Evolutionary conservation across 2,329 filamentous ascomycete species (phyloP).

Genomic region (Cordyceps militaris): DNA sequence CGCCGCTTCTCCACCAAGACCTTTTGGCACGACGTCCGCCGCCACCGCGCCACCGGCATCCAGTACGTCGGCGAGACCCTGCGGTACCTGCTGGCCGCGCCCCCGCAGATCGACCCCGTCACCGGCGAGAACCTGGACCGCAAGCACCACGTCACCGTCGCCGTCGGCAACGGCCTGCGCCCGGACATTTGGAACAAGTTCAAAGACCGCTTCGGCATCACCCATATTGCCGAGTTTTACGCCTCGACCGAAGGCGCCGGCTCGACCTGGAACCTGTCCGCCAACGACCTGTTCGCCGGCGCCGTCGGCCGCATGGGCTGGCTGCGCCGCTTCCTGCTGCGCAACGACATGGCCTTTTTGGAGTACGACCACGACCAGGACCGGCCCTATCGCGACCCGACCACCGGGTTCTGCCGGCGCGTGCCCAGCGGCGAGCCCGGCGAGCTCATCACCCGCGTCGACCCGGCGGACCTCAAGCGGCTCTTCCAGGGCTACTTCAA

Average conservation of each 20-base stretch:
- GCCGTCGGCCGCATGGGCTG: slow-evolving; percentile 69
- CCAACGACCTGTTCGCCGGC: slow-evolving; percentile 66
- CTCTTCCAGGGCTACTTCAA: slow-evolving; percentile 79
- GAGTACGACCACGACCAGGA: slow-evolving; percentile 67
- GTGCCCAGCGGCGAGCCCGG: slow-evolving; percentile 58
- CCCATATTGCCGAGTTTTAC: slow-evolving; percentile 73
- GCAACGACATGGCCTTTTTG: slow-evolving; percentile 49
- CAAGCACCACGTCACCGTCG: slow-evolving; percentile 63
- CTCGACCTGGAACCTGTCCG: slow-evolving; percentile 64
- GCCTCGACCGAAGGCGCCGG: slow-evolving; percentile 66
- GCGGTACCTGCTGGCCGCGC: slow-evolving; percentile 68
- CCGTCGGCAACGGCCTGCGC: slow-evolving; percentile 78
- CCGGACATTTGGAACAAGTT: slow-evolving; percentile 82
- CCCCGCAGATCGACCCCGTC: slow-evolving; percentile 51
- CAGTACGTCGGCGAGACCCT: slow-evolving; percentile 88
- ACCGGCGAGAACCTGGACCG: slow-evolving; percentile 65
- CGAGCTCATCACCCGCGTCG: slow-evolving; percentile 68
- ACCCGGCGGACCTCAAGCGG: slow-evolving; percentile 52
- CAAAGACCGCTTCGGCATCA: slow-evolving; percentile 72
- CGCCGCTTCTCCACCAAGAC: slow-evolving; percentile 69
- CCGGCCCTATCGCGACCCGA: slow-evolving; percentile 57
- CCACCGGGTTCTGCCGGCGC: slow-evolving; percentile 60
- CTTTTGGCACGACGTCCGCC: slow-evolving; percentile 73
- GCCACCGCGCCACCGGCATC: slow-evolving; percentile 63
- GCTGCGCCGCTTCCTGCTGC: slow-evolving; percentile 50